These are phyloP conservation scores for Pseudonitzschia multistriata DNA, from an alignment of 108 stramenopile species.

Conservation along the genomic window DNA sequence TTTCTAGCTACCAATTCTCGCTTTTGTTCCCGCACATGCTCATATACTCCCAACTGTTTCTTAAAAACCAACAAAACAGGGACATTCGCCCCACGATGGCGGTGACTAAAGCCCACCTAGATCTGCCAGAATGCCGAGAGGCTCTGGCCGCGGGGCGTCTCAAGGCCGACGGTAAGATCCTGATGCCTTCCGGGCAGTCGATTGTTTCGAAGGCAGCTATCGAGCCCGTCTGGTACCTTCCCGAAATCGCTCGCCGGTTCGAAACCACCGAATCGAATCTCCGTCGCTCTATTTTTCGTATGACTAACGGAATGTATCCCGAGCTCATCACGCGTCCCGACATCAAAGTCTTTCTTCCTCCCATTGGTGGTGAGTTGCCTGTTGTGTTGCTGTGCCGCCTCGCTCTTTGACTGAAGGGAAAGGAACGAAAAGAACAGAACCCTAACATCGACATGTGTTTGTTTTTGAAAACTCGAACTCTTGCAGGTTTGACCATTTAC, in stretches of 20 bases:
- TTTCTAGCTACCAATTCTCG: not conserved
- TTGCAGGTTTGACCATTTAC: conserved; percentile 84
- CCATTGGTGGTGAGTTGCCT: conserved; percentile 88
- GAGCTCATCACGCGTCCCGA: conserved; percentile 97
- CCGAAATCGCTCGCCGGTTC: conserved; percentile 96
- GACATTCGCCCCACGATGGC: conserved; percentile 99
- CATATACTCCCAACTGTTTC: not conserved
- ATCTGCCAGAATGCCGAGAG: conserved; percentile 94
- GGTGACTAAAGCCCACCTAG: conserved; percentile 99
- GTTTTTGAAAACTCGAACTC: not conserved
- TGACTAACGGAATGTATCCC: conserved; percentile 99
- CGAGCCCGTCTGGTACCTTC: conserved; percentile 99
- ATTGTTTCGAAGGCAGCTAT: conserved; percentile 97
- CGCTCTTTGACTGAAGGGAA: not conserved
- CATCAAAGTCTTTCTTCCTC: conserved; percentile 97
- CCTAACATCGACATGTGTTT: not conserved
- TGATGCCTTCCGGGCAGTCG: conserved; percentile 87
- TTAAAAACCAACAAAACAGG: conserved; percentile 21
- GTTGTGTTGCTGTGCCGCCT: not conserved
- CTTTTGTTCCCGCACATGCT: not conserved
- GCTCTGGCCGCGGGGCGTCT: conserved; percentile 85
- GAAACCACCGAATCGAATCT: conserved; percentile 87
- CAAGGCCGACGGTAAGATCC: conserved; percentile 89
- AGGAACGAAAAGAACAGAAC: no score
- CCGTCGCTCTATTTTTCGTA: conserved; percentile 93